Base-by-base conservation (phyloP, 352 stramenopile species). In the Phytophthora rubi region DNA sequence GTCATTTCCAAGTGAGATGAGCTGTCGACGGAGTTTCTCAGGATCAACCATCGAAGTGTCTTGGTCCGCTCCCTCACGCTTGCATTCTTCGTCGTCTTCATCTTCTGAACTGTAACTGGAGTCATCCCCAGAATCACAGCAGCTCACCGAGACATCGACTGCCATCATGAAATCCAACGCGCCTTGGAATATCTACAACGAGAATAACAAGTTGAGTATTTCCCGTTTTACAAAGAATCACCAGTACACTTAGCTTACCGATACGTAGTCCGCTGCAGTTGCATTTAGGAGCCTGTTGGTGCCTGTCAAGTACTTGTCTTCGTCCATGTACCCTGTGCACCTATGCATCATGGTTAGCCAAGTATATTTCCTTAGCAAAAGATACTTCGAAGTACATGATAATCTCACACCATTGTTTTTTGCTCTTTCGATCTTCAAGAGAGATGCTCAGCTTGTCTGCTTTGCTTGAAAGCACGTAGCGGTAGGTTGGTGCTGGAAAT, bases 341-440 rank as follows among this genome's bases (percentile, higher is more conserved):
- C 60, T 65, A n/a, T 12, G 28, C 3, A 57, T 33, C 9, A 37
- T 6, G n/a, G 10, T 58, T 3, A 30, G 47, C 10, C 42, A 23
- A 8, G 26, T 30, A 26, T 26, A 26, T 26, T 26, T 26, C 23
- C 18, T 21, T 21, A 21, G 18, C 18, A 21, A 21, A 21, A 21
- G 18, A 0, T 21, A 21, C 18, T 21, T 21, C 18, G 18, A 21
- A 21, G 18, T 12, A 39, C 6, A 48, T 16, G 42, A 6, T 2
- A 48, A 21, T 48, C 15, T 28, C 23, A 59, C 16, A 58, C 61
- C 53, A 71, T 28, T 66, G 49, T 23, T 65, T 66, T 30, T 71
- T 61, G 30, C 18, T 66, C 30, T 48, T 57, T 32, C n/a, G 13
- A 37, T 65, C 63, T 15, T 70, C 63, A 4, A 70, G 33, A 9